A percentile compares a stretch with the other conserved stretches of the same genome.
Evolutionary conservation across 306 rosid genomes (phyloP).

Genomic region (Lablab purpureus): DNA sequence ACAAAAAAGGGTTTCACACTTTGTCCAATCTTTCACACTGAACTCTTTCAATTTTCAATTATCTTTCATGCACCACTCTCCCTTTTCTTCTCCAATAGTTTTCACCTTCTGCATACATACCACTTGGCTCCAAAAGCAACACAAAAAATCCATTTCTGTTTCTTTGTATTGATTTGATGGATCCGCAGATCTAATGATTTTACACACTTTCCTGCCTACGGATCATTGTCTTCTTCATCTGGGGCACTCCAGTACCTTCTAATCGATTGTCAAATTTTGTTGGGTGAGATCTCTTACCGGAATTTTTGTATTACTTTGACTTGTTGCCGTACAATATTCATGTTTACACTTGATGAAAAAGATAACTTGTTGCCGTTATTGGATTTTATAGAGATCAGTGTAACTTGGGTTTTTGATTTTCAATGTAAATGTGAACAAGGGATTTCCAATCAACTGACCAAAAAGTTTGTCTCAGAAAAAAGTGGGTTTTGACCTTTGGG

Average conservation of each 20-base stretch:
- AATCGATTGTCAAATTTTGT: conserved; percentile 46
- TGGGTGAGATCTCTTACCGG: conserved; percentile 58
- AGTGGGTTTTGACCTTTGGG: conserved; percentile 60
- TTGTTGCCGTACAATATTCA: not conserved
- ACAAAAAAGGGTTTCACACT: conserved; percentile 39
- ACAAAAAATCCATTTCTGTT: conserved; percentile 36
- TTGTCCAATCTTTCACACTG: conserved; percentile 50
- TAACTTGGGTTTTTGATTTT: conserved; percentile 39
- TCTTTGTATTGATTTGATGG: conserved; percentile 51
- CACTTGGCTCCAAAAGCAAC: conserved; percentile 4
- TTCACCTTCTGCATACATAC: conserved; percentile 47
- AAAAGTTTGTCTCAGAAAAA: conserved; percentile 37
- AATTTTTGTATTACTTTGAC: conserved; percentile 4
- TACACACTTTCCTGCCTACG: conserved; percentile 39
- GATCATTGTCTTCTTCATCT: conserved; percentile 59
- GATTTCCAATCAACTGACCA: conserved; percentile 56
- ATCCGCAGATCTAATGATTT: conserved; percentile 77
- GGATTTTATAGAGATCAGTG: conserved; percentile 38
- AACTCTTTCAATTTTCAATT: conserved; percentile 36
- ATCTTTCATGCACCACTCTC: conserved; percentile 33
- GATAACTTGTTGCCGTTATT: conserved; percentile 44
- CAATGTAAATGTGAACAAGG: conserved; percentile 59
- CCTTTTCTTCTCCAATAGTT: conserved; percentile 48
- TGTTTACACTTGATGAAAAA: conserved; percentile 20
- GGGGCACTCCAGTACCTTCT: conserved; percentile 29